A percentile compares a stretch with the other conserved stretches of the same genome.
Evolutionary conservation across 306 rosid species (phyloP).

Genomic region (Pterocarpus santalinus): DNA sequence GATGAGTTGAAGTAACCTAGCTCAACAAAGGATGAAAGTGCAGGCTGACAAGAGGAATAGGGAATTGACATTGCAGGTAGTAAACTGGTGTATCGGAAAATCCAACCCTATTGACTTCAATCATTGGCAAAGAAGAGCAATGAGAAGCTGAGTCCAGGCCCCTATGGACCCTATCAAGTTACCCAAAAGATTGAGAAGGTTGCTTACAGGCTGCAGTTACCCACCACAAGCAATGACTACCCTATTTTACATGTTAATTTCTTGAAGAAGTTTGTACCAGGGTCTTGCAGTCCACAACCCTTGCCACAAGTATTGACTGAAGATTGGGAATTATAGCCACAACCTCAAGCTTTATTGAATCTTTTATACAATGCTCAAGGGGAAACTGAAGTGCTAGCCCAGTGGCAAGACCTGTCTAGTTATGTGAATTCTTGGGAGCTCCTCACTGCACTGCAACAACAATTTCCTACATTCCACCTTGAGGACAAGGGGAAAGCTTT

Average conservation of each 20-base stretch:
- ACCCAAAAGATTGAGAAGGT: background rate
- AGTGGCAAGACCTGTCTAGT: background rate
- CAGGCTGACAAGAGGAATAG: background rate
- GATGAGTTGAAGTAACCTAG: constrained; percentile 7
- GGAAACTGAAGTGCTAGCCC: background rate
- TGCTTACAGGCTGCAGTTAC: background rate
- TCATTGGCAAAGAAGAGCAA: background rate
- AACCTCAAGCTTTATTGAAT: background rate
- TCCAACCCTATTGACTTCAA: background rate
- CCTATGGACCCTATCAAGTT: background rate
- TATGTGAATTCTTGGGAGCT: constrained; percentile 9
- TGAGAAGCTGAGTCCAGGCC: background rate
- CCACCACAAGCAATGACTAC: background rate
- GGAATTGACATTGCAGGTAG: background rate
- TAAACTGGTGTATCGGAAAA: background rate
- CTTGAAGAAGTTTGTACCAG: no score
- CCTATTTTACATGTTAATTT: constrained; percentile 1
- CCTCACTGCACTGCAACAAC: background rate
- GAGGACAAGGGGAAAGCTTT: no score
- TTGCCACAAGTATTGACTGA: background rate
- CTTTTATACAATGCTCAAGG: background rate
- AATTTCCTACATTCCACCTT: background rate
- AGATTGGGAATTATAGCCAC: background rate
- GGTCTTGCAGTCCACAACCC: background rate
- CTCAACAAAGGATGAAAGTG: background rate